Base-by-base conservation (phyloP, 192 early-diverging fungal genomes). In the Jimgerdemannia flammicorona region DNA sequence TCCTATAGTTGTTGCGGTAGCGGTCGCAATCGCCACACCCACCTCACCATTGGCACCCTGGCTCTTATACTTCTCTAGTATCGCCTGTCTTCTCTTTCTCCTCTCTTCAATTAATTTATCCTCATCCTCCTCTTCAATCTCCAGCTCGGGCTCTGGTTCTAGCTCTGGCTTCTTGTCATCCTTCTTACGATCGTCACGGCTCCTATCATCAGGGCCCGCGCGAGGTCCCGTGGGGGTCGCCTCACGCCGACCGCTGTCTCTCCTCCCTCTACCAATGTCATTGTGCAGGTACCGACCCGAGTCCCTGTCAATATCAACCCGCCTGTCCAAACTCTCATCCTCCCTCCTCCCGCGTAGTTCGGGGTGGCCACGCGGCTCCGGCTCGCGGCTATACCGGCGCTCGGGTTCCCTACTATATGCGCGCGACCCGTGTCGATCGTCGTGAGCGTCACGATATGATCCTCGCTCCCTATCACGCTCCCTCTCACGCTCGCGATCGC, bases 101-200 rank as follows among this genome's bases (percentile, higher is more conserved):
- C 95, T 89, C 85, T 95, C 95, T 76, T 97, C 95, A 73, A 97
- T 91, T 70, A 94, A 71, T 66, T 87, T 82, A 72, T 94, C 90
- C 77, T 96, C 93, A 44, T 95, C 93, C 39, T 88, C 89, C 65
- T 93, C 89, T 9, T 86, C 81, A 73, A 85, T 64, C 8, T 79
- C 77, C 3, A 54, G 41, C 11, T 73, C 70, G 42, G 72, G 20
- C 41, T 77, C 68, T 49, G 72, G 41, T 29, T 77, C 68, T 20
- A 70, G 75, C 43, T 59, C 42, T 42, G 66, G 44, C 3, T 80
- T 81, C 11, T 70, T 43, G 29, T 80, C 79, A 40, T 42, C 17
- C 3, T 78, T 72, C 3, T 41, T 4, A 68, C 19, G 19, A 6
- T 68, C 8, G 6, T 68, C 49, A 59, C 49, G 49, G 49, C 14